phyloP scores from a whole-genome alignment of 345 rosid species.

The Xanthoceras sorbifolium region DNA sequence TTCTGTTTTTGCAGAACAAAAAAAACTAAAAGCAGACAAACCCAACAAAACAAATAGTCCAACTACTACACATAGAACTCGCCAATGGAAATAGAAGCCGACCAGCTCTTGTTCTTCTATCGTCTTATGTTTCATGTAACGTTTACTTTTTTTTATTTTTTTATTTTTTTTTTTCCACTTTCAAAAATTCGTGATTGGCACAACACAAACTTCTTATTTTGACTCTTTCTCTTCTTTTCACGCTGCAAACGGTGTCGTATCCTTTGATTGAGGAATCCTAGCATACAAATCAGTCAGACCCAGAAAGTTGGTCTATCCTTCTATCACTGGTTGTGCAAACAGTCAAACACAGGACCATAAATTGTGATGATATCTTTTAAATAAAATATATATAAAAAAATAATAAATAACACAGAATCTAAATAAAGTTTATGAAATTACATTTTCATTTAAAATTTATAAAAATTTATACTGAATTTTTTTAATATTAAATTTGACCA shows the following conservation, averaged over 20 bases:
- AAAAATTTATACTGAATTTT: too few species aligned
- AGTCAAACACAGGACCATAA: too few species aligned
- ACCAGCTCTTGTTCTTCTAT: background rate
- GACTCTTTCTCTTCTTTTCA: background rate
- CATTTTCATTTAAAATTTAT: too few species aligned
- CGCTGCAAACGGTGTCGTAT: conserved; percentile 7
- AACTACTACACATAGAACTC: background rate
- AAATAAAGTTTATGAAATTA: too few species aligned
- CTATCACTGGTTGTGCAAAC: background rate
- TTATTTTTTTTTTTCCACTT: background rate
- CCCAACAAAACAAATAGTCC: background rate
- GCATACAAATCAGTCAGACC: background rate
- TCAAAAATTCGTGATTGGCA: conserved; percentile 21
- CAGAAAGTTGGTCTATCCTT: background rate
- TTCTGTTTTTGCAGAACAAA: background rate
- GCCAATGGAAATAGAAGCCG: background rate
- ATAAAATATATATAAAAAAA: too few species aligned
- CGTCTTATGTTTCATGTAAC: background rate
- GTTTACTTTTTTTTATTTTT: conserved; percentile 12
- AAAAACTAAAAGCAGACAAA: background rate
- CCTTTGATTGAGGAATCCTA: background rate
- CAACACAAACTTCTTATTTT: background rate
- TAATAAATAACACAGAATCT: too few species aligned
- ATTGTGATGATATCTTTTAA: too few species aligned
- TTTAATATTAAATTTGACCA: too few species aligned